Base-by-base conservation (phyloP, 169 alveolate species). In the Plasmodium relictum region DNA sequence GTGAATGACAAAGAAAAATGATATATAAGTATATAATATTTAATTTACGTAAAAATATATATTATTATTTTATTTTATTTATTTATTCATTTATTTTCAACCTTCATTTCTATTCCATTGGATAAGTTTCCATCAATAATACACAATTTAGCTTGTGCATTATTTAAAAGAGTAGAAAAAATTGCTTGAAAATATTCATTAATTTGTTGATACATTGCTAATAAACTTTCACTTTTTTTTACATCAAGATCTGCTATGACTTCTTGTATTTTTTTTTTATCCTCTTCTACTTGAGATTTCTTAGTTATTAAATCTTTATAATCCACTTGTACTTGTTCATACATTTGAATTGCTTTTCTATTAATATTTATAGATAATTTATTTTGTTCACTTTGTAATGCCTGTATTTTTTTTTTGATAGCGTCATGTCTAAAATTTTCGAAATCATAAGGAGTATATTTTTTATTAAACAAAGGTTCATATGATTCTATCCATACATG, bases 171-270 rank as follows among this genome's bases (percentile, higher is more conserved):
- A 20, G 99, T 96, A 50, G 96, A 94, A 93, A 97, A 99, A 16
- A 99, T 99, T 26, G 96, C 94, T 69, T 96, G 94, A 88, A 99
- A 98, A 92, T 97, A 95, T 68, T 94, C 93, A 88, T 97, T 98
- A 37, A 98, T 99, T 88, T 95, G 91, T 22, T 85, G 76, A 92
- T 96, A 98, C 45, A 98, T 96, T 37, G 96, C 94, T 78, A 95
- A 95, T 26, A 98, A 88, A 26, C 98, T 97, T 69, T 94, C 97
- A 74, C 96, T 94, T 86, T 97, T 97, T 74, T 96, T 96, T 45
- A 92, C 96, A 87, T 98, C 99, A 48, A 98, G 92, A 66, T 97
- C 99, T 14, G 95, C 97, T 61, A 98, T 98, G 18, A 98, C 98
- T 62, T 96, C 96, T 87, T 96, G 95, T 44, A 98, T 95, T 89